A percentile compares a stretch with the other conserved stretches of the same genome.
phyloP scores from a whole-genome alignment of 495 filamentous ascomycete species.

The Penicillium angulare region DNA sequence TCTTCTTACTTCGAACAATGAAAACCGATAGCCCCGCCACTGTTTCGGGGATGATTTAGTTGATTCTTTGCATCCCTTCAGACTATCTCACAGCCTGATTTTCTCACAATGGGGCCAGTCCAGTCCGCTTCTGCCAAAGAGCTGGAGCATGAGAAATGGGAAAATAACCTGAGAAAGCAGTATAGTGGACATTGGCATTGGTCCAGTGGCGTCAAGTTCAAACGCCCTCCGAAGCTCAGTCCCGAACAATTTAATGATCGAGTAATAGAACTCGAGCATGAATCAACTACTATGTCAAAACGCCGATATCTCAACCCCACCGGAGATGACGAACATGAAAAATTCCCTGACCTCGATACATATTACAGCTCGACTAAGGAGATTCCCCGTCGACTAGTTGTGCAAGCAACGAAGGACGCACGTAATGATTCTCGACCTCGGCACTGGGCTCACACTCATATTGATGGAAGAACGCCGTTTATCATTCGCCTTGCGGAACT shows the following conservation, averaged over 20 bases:
- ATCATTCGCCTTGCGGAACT: constrained; percentile 8
- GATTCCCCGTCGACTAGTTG: constrained; percentile 13
- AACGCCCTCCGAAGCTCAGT: neutral
- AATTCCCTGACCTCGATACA: constrained; percentile 10
- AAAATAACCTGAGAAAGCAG: neutral
- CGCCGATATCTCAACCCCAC: constrained; percentile 8
- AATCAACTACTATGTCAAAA: neutral
- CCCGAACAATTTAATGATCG: constrained; percentile 3
- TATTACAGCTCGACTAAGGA: constrained; percentile 14
- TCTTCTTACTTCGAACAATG: too few relatives aligned
- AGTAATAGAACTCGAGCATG: constrained; percentile 9
- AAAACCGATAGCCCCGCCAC: too few relatives aligned
- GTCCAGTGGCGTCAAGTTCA: neutral
- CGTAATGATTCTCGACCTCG: neutral
- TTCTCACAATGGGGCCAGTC: neutral
- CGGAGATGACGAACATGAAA: constrained; percentile 10
- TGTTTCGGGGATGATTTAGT: too few relatives aligned
- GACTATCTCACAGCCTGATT: neutral
- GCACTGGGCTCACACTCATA: constrained; percentile 7
- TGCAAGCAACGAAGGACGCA: constrained; percentile 9
- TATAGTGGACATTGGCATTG: constrained; percentile 3
- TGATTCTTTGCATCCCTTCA: too few relatives aligned
- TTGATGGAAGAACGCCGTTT: constrained; percentile 8
- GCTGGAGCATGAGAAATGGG: neutral
- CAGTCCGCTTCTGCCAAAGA: neutral